phyloP scores from a whole-genome alignment of 164 flowering plant genomes.

The Cinnamomum chago region DNA sequence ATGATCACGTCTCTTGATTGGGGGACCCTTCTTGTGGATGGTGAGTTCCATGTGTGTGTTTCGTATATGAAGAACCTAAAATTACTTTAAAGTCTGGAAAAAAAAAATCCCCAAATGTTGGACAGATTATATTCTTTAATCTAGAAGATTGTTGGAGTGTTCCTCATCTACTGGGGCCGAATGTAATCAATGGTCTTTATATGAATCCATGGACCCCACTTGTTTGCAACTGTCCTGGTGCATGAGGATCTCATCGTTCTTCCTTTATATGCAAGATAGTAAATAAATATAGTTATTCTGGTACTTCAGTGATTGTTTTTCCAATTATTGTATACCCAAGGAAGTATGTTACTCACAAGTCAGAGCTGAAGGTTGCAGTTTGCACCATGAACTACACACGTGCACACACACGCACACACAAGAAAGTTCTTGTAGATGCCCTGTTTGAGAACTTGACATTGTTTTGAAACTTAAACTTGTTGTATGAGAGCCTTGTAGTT shows the following conservation, averaged over 20 bases:
- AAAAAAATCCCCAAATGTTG: not conserved
- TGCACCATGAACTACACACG: not conserved
- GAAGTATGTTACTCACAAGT: not conserved
- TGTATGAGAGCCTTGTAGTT: not conserved
- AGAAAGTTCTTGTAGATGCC: not conserved
- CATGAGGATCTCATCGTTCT: not conserved
- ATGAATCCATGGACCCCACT: too few species aligned
- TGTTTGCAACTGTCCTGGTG: not conserved
- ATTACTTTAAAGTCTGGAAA: not conserved
- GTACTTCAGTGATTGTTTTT: not conserved
- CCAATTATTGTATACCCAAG: not conserved
- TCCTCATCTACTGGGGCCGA: not conserved
- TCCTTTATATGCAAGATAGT: not conserved
- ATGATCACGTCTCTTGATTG: not conserved
- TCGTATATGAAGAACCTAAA: too few species aligned
- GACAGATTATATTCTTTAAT: not conserved
- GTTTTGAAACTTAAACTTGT: not conserved
- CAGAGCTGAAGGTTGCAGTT: not conserved
- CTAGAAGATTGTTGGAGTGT: not conserved
- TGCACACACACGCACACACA: not conserved
- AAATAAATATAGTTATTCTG: too few species aligned
- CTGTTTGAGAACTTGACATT: not conserved
- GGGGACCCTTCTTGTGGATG: not conserved
- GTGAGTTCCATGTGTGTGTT: too few species aligned
- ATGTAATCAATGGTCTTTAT: not conserved